Evolutionary conservation across 495 filamentous ascomycete genomes (phyloP), one percentile per base, ranked within the genome.

Genomic region (Umbilicaria muhlenbergii): DNA sequence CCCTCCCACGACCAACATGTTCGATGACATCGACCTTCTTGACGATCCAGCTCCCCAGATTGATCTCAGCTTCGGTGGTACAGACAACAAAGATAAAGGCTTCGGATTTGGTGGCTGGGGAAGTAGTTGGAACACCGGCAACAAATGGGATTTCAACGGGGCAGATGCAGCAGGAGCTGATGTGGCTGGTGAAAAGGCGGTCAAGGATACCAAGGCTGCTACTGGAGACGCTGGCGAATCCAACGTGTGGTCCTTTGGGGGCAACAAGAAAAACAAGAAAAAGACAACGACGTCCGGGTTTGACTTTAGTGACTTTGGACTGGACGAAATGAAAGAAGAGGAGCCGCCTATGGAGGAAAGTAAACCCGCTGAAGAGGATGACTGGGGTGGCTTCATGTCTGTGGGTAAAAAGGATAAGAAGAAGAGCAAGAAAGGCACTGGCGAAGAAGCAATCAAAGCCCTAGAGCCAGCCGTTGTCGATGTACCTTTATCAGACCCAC

Each of bases 11-110:
- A 31, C 52, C 14, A 64, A 52, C 36, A 51, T 51, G 2, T 70
- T 72, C 34, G 67, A 69, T 39, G 66, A 74, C 39, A 55, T 72
- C 24, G 67, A 58, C 36, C 49, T 74, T 4, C 49, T 74, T 4
- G 52, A 63, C 31, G 59, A 65, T 31, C 49, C 47, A 15, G 60
- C 58, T 17, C 66, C 69, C 6, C 64, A 70, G 42, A 46, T 70
- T 15, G 66, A 70, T 48, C 47, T 72, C 24, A 64, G 54, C 38
- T 67, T 72, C 41, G 66, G 63, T 19, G 34, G 54, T 6, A 47
- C 55, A 0, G 59, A 50, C 8, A 51, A 57, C 0, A 63, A 60
- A 28, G 49, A 57, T 11, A 51, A 51, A 18, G 61, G 56, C 4
- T 55, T 66, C 50, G 54, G 54, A 31, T 67, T 71, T 37, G 63